phyloP scores from a whole-genome alignment of 1,284 basidiomycete species.

The Phylloboletellus chloephorus region DNA sequence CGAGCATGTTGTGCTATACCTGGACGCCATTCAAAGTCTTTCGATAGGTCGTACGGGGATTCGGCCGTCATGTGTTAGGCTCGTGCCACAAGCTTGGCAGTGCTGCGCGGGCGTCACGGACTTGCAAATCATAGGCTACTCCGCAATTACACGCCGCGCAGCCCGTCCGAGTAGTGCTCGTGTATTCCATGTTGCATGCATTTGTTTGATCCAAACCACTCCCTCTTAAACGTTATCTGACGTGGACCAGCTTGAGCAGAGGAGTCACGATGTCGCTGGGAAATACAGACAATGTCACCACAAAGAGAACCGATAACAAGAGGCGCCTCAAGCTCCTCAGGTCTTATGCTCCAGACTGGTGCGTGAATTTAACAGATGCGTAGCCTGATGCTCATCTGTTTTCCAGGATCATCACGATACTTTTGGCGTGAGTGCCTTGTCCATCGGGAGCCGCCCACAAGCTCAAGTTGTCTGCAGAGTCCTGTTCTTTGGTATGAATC shows the following conservation, averaged over 20 bases:
- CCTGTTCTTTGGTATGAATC: constrained; percentile 64
- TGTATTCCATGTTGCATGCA: constrained; percentile 1
- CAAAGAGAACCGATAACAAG: constrained; percentile 26
- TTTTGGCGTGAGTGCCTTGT: constrained; percentile 54
- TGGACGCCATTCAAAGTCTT: constrained; percentile 41
- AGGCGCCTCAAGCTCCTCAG: constrained; percentile 43
- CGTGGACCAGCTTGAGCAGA: not conserved
- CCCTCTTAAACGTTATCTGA: not conserved
- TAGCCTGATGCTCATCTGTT: constrained; percentile 5
- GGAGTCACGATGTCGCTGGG: constrained; percentile 16
- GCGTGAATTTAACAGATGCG: constrained; percentile 16
- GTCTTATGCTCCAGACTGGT: constrained; percentile 75
- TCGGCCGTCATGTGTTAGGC: constrained; percentile 11
- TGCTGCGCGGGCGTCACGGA: not conserved
- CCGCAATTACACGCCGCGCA: too few relatives aligned
- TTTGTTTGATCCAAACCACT: not conserved
- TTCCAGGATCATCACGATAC: constrained; percentile 61
- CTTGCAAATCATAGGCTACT: not conserved
- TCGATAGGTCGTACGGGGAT: constrained; percentile 14
- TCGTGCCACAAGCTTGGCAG: not conserved
- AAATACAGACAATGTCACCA: constrained; percentile 8
- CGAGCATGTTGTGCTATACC: constrained; percentile 32
- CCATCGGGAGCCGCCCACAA: not conserved
- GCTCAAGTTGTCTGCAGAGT: constrained; percentile 38
- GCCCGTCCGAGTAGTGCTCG: too few relatives aligned